Base-by-base conservation (phyloP, 495 filamentous ascomycete species). In the Penicillium chermesinum region DNA sequence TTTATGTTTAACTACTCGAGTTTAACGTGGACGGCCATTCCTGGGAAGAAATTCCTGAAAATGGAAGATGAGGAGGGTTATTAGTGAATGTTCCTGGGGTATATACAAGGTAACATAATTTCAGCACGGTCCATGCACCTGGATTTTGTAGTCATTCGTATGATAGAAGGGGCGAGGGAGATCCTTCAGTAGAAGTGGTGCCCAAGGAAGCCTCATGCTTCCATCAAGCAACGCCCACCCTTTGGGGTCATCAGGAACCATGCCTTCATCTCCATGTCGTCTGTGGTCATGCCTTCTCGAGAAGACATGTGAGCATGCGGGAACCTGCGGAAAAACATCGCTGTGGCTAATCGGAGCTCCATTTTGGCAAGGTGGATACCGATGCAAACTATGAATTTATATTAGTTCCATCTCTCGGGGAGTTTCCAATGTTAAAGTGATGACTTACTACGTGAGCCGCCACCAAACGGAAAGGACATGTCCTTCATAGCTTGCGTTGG, bases 401-500 rank as follows among this genome's bases (percentile, higher is more conserved):
- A 41, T 42, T 22, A 44, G 16, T 16, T 43, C 5, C 13, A 16
- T 16, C 17, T 5, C 32, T 18, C 9, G 37, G 4, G 36, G 7
- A 5, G 7, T 36, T 12, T 37, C 16, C 13, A 7, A 34, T 32
- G 16, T 14, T n/a, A 13, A 19, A 15, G 37, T 4, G 5, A 30
- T 30, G 10, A 64, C 62, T 51, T 44, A 67, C 68, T 61, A 27
- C 73, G 64, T 17, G 61, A 65, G 7, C 78, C 79, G 14, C 64
- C 76, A 1, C 80, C 77, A 53, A 78, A 83, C 0, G 77, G 65
- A 44, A 79, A 54, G 12, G 74, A 78, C 5, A 68, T 64, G 30
- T 79, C 67, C 45, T 76, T 80, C 74, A 80, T 79, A 10, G 55
- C 69, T 36, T 68, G 70, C 0, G 74, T 75, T 0, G 71, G 65